Evolutionary conservation across 2,329 filamentous ascomycete genomes (phyloP).

Genomic region (Atkinsonella texensis): DNA sequence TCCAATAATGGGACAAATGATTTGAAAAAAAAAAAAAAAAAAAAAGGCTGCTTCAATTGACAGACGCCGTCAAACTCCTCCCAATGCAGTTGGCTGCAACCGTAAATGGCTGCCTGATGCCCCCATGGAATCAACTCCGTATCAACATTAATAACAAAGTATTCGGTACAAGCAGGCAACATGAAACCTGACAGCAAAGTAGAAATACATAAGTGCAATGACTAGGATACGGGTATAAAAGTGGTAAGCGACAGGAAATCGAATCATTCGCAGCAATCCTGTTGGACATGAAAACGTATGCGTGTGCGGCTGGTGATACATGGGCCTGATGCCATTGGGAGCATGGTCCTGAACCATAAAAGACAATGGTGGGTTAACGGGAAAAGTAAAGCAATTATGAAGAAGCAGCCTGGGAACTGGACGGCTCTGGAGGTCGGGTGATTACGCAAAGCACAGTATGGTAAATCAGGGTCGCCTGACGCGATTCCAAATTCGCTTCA

Average conservation of each 20-base stretch:
- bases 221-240: not conserved
- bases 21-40: not conserved
- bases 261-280: not conserved
- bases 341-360: not conserved
- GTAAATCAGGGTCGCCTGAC: slow-evolving; percentile 32
- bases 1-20: not conserved
- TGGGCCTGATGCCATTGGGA: not conserved
- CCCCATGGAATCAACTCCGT: not conserved
- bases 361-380: not conserved
- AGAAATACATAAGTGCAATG: not conserved
- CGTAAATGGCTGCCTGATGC: not conserved
- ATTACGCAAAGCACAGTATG: not conserved
- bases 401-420: too few species aligned
- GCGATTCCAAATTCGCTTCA: slow-evolving; percentile 54
- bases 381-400: too few species aligned
- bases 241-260: not conserved
- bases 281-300: not conserved
- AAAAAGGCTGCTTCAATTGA: not conserved
- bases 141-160: not conserved
- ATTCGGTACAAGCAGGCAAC: not conserved
- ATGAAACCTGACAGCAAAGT: not conserved
- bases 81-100: not conserved
- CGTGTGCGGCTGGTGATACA: not conserved
- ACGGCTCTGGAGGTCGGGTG: too few species aligned
- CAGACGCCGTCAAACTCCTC: slow-evolving; percentile 14